Percentiles rank a stretch among this genome's conserved stretches.
Conservation (phyloP, 2,329 filamentous ascomycete genomes). For the Penicillium sp. region DNA sequence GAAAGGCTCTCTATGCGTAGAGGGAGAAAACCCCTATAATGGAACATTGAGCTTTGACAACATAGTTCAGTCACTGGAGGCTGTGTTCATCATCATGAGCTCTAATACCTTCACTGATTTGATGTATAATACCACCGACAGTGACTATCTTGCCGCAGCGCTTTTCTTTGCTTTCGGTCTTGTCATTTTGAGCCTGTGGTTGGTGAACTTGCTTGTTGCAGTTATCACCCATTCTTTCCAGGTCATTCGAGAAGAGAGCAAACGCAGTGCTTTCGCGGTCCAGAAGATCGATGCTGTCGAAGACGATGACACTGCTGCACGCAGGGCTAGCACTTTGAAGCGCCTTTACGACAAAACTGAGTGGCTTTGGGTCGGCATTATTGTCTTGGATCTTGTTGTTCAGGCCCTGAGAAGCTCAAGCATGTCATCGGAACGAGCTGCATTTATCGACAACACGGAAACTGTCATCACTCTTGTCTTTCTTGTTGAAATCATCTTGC, state of each 20-base stretch:
- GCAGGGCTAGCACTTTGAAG: conserved; percentile 53
- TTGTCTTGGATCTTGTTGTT: conserved; percentile 71
- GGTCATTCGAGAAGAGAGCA: conserved; percentile 94
- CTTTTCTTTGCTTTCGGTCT: conserved; percentile 69
- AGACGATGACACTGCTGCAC: conserved; percentile 33
- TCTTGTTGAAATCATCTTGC: conserved; percentile 73
- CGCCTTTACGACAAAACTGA: conserved; percentile 67
- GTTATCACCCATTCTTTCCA: conserved; percentile 99
- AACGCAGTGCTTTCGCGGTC: conserved; percentile 83
- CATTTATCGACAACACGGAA: conserved; percentile 68
- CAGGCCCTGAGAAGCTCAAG: conserved; percentile 70
- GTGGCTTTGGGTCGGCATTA: conserved; percentile 73
- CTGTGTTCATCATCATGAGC: conserved; percentile 98
- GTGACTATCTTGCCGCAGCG: conserved; percentile 80
- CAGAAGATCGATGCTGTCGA: conserved; percentile 55
- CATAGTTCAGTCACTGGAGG: conserved; percentile 81
- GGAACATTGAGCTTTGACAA: conserved; percentile 93
- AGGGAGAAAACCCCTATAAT: conserved; percentile 72
- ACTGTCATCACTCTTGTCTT: conserved; percentile 71
- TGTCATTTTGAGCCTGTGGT: conserved; percentile 91
- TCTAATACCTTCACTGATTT: conserved; percentile 94
- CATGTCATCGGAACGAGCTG: conserved; percentile 60
- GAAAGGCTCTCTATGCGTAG: conserved; percentile 72
- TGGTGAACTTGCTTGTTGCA: conserved; percentile 88
- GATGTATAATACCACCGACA: conserved; percentile 88